Base-by-base conservation (phyloP, 108 stramenopile species). In the Fragilariopsis cylindrus region DNA sequence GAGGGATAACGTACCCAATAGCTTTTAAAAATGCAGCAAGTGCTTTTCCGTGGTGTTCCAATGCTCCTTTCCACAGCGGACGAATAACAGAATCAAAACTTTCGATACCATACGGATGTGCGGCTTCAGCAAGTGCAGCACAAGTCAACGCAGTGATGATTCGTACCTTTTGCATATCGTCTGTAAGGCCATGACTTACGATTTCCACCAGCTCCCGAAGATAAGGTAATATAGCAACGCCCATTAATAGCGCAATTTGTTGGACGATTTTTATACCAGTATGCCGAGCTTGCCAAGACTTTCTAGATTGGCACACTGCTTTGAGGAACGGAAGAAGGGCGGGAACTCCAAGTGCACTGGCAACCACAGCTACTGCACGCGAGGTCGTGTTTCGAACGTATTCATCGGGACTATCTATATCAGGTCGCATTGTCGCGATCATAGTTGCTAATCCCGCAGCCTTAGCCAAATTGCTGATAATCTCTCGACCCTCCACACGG, bases 341-440 rank as follows among this genome's bases (percentile, higher is more conserved):
- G 19, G 97, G 96, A 63, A 99, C 93, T 43, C 99, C 99, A 57
- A 99, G 78, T 6, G 99, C 98, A 42, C 97, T 96, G 0, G 99
- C 99, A 7, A 99, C 98, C 41, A 99, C 99, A 5, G 99, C 99
- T 60, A 99, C 97, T 3, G 99, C 98, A 1, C 99, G 77, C 3
- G 98, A 96, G 43, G 98, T 99, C 16, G 95, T 97, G 82, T 99
- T 99, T 7, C 99, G 86, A 5, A 98, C 98, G 75, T 98, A 99
- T 71, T 99, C 98, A 78, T 99, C 97, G 3, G 95, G 93, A 73
- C 96, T 95, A 80, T 99, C 99, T 76, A 99, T 98, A 84, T 99
- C 98, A 0, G 99, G 98, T n/a, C 99, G 86, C 97, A 99, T 98
- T 42, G 98, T 98, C 11, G 98, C 96, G 76, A 99, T 98, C 99